phyloP scores from a whole-genome alignment of 163 green algal genomes.

The Scenedesmus sp. region DNA sequence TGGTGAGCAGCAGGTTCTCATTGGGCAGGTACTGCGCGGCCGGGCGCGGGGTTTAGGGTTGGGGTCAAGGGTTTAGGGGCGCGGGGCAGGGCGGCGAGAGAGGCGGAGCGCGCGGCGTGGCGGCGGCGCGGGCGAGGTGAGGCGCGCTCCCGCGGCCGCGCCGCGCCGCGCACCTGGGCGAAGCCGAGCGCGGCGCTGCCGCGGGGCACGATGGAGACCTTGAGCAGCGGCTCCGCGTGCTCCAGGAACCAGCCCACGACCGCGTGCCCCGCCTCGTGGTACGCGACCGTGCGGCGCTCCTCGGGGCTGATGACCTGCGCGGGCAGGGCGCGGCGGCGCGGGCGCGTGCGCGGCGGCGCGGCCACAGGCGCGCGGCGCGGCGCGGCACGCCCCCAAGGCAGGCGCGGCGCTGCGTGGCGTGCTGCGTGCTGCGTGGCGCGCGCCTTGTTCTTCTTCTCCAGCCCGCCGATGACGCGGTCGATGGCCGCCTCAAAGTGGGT shows the following conservation, averaged over 20 bases:
- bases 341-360: too few relatives aligned
- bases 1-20: constrained; percentile 97
- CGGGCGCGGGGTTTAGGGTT: background rate
- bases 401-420: too few relatives aligned
- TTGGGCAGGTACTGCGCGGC: constrained; percentile 99
- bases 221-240: constrained; percentile 98
- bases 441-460: constrained; percentile 99
- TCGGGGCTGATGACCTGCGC: constrained; percentile 68
- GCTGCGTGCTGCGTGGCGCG: constrained; percentile 11
- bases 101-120: background rate
- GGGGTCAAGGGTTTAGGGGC: background rate
- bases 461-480: constrained; percentile 97
- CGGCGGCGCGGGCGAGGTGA: background rate
- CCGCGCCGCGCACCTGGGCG: constrained; percentile 56
- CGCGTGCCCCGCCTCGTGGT: constrained; percentile 98
- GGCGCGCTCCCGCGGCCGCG: background rate
- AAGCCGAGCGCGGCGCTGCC: constrained; percentile 96
- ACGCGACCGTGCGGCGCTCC: constrained; percentile 96
- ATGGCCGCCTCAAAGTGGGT: constrained; percentile 93
- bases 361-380: too few relatives aligned
- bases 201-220: constrained; percentile 98
- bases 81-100: background rate
- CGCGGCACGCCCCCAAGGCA: too few relatives aligned
- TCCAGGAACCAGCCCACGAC: constrained; percentile 98
- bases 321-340: background rate